Conservation (phyloP, 345 rosid genomes). For the Mercurialis annua region DNA sequence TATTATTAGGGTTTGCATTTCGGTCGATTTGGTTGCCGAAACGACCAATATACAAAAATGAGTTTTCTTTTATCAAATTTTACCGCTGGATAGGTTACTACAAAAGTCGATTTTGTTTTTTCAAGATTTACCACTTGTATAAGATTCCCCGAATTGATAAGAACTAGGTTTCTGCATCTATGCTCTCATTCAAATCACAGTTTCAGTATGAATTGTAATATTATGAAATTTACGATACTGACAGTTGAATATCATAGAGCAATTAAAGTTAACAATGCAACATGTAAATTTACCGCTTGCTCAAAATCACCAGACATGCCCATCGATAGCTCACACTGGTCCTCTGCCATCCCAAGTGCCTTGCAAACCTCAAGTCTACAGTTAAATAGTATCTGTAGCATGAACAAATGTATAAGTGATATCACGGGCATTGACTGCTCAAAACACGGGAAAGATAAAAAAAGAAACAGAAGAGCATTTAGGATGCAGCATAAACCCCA, state of each 20-base stretch:
- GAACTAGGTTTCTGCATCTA: too few relatives aligned
- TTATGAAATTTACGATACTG: background rate
- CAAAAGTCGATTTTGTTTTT: too few relatives aligned
- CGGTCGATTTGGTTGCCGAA: too few relatives aligned
- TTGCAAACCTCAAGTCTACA: slow-evolving; percentile 79
- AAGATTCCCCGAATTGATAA: too few relatives aligned
- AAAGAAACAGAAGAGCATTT: background rate
- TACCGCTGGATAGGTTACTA: too few relatives aligned
- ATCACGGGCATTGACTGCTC: background rate
- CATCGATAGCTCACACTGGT: slow-evolving; percentile 83
- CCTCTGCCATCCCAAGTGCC: slow-evolving; percentile 68
- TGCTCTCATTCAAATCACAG: too few relatives aligned
- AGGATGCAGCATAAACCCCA: background rate
- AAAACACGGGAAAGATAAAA: background rate
- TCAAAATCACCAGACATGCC: slow-evolving; percentile 96
- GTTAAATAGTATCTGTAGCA: slow-evolving; percentile 53
- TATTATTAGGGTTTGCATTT: too few relatives aligned
- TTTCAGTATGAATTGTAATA: background rate
- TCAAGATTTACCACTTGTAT: too few relatives aligned
- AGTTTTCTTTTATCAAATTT: too few relatives aligned
- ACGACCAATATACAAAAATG: too few relatives aligned
- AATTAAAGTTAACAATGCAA: background rate
- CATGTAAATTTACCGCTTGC: slow-evolving; percentile 54
- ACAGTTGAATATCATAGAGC: background rate
- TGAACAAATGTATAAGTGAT: background rate